phyloP scores from a whole-genome alignment of 1,284 basidiomycete genomes.

The Vanrija sp. region DNA sequence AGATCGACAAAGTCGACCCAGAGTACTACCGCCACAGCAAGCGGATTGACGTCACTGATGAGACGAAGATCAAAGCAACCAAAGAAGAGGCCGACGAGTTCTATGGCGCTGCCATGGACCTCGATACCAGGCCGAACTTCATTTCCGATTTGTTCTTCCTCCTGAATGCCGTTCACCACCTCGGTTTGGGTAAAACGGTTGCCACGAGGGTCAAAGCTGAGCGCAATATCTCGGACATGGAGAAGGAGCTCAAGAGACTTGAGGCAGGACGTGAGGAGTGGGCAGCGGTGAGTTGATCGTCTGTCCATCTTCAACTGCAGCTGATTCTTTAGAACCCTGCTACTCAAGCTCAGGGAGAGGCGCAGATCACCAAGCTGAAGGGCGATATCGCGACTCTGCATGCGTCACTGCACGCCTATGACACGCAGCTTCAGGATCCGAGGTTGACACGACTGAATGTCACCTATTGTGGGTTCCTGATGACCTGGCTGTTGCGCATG shows the following conservation, averaged over 20 bases:
- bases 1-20: constrained; percentile 89
- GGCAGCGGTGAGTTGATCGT: constrained; percentile 62
- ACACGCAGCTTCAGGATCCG: constrained; percentile 81
- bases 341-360: constrained; percentile 57
- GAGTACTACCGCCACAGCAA: constrained; percentile 69
- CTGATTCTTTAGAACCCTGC: constrained; percentile 27
- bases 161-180: constrained; percentile 75
- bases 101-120: constrained; percentile 55
- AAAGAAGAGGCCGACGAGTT: constrained; percentile 72
- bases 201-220: constrained; percentile 65
- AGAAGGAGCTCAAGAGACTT: constrained; percentile 70
- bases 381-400: constrained; percentile 63
- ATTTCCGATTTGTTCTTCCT: constrained; percentile 95
- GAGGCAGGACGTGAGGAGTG: constrained; percentile 66
- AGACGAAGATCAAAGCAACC: constrained; percentile 86
- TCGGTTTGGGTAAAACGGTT: constrained; percentile 76
- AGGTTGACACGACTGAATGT: constrained; percentile 76
- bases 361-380: constrained; percentile 64
- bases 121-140: constrained; percentile 61
- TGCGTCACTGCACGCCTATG: constrained; percentile 69
- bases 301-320: constrained; percentile 6
- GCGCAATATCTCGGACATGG: constrained; percentile 70
- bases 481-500: constrained; percentile 88
- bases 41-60: constrained; percentile 72
- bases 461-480: constrained; percentile 81